Conservation (phyloP, 129 eudicot genomes). For the Artemisia argyi region DNA sequence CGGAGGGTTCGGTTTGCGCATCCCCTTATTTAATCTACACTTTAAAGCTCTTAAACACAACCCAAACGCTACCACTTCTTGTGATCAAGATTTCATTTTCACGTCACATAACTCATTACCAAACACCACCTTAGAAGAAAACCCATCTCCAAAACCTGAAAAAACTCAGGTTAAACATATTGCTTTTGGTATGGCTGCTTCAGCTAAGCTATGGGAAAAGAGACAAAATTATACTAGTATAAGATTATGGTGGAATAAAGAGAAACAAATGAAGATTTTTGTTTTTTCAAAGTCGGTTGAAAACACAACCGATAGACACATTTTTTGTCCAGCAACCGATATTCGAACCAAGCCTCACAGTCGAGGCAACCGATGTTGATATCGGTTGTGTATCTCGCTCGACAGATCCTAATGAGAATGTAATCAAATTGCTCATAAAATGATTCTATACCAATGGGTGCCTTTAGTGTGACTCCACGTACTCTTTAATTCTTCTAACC, state of each 20-base stretch:
- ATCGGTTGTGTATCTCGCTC: no score
- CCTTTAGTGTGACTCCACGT: no score
- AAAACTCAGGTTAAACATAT: conserved; percentile 66
- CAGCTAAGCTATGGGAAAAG: conserved; percentile 76
- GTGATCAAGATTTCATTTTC: conserved; percentile 34
- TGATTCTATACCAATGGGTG: no score
- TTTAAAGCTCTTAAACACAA: conserved; percentile 54
- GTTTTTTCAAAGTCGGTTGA: no score
- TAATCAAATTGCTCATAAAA: no score
- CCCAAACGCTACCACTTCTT: conserved; percentile 1
- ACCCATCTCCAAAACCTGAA: conserved; percentile 6
- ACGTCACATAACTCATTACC: conserved; percentile 24
- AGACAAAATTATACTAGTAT: conserved; percentile 78
- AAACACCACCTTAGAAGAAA: background rate
- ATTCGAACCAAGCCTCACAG: no score
- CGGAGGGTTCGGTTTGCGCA: no score
- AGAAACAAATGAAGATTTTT: conserved; percentile 47
- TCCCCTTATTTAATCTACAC: conserved; percentile 77
- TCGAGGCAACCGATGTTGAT: no score
- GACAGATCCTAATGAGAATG: no score
- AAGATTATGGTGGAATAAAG: conserved; percentile 79
- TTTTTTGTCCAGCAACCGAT: no score
- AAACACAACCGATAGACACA: no score
- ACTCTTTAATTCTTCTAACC: no score
- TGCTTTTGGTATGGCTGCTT: conserved; percentile 90